A percentile compares a stretch with the other conserved stretches of the same genome.
Conservation (phyloP, 1,139 yeast genomes). For the Hansenula sp. region DNA sequence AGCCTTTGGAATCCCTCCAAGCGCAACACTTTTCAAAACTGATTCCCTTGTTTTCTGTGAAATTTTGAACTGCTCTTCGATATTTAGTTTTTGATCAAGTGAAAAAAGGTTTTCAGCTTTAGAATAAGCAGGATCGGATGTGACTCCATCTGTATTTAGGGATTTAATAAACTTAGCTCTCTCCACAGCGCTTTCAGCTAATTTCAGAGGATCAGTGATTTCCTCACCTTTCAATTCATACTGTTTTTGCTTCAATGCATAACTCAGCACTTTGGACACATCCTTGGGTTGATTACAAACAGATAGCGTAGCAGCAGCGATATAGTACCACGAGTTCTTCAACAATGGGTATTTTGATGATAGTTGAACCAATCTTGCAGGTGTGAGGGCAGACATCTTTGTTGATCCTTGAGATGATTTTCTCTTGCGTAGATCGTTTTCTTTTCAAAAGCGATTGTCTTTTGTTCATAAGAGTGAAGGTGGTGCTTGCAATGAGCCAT, state of each 20-base stretch:
- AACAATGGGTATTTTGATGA: constrained; percentile 50
- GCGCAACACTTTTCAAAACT: constrained; percentile 69
- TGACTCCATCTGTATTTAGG: constrained; percentile 5
- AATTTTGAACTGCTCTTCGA: constrained; percentile 22
- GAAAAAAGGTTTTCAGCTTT: constrained; percentile 16
- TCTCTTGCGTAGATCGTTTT: not conserved
- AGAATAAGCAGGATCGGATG: constrained; percentile 13
- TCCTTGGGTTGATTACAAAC: constrained; percentile 82
- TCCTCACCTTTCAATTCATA: constrained; percentile 21
- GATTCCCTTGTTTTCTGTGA: constrained; percentile 72
- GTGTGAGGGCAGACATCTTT: constrained; percentile 38
- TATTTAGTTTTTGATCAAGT: constrained; percentile 7
- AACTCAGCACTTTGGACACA: constrained; percentile 70
- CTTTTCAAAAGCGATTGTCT: not conserved
- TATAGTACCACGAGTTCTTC: constrained; percentile 61
- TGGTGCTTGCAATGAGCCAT: not conserved
- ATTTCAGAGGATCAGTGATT: constrained; percentile 21
- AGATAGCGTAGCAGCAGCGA: constrained; percentile 80
- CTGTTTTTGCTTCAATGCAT: constrained; percentile 57
- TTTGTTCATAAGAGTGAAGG: not conserved
- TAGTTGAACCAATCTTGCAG: constrained; percentile 58
- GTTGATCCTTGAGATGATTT: not conserved
- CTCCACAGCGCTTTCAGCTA: constrained; percentile 29
- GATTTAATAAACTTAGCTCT: constrained; percentile 2
- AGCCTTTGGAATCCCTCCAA: constrained; percentile 80